These are phyloP conservation scores for Rhodosporidiobolus sp. DNA, from an alignment of 768 basidiomycete genomes.

Conservation along the genomic window DNA sequence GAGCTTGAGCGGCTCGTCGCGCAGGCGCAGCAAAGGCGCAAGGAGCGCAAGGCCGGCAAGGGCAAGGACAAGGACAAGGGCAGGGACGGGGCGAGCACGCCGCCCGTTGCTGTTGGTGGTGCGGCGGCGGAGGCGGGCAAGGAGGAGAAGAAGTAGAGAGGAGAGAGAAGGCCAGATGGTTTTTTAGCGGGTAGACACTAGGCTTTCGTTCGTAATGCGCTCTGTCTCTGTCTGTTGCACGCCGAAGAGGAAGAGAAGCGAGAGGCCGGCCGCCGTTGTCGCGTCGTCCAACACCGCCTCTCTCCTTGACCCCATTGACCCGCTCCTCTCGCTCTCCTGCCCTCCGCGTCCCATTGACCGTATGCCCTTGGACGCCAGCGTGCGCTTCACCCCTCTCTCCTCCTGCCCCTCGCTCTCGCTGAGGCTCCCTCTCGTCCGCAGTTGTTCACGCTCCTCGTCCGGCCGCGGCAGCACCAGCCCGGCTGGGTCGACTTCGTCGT, in stretches of 20 bases:
- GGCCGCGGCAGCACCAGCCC: slow-evolving; percentile 1
- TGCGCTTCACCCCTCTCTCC: neutral
- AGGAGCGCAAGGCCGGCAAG: slow-evolving; percentile 49
- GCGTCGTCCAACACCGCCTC: too few relatives aligned
- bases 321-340: neutral
- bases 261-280: too few relatives aligned
- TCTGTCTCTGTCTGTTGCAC: too few relatives aligned
- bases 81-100: neutral
- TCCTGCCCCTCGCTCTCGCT: neutral
- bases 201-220: too few relatives aligned
- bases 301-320: neutral
- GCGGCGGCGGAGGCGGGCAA: neutral
- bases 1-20: slow-evolving; percentile 78
- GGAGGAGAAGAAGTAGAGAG: neutral
- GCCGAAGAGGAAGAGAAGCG: too few relatives aligned
- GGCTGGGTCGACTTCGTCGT: slow-evolving; percentile 12
- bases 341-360: neutral
- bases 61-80: slow-evolving; percentile 25
- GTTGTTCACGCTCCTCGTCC: slow-evolving; percentile 23
- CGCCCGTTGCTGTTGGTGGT: neutral
- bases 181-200: too few relatives aligned
- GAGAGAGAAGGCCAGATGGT: neutral
- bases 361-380: too few relatives aligned
- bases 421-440: neutral
- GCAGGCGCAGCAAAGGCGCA: slow-evolving; percentile 30